A percentile compares a stretch with the other conserved stretches of the same genome.
phyloP scores from a whole-genome alignment of 768 basidiomycete genomes.

The Leccinum subgranulosum region DNA sequence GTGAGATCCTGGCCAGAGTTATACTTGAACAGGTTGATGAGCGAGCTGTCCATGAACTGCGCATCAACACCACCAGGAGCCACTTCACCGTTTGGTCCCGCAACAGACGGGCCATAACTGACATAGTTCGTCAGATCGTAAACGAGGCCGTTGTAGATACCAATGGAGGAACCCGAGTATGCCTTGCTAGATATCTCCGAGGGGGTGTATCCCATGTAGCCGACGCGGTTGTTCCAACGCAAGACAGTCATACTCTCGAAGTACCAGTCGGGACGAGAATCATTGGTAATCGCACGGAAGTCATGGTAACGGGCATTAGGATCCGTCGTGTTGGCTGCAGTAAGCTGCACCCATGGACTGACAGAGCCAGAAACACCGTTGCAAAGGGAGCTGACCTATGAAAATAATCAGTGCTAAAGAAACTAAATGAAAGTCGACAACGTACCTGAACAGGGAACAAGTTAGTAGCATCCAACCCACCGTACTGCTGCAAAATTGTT shows the following conservation, averaged over 20 bases:
- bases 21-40: slow-evolving; percentile 72
- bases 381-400: slow-evolving; percentile 86
- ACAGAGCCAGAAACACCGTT: slow-evolving; percentile 79
- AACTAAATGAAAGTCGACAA: neutral
- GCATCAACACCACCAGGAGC: slow-evolving; percentile 41
- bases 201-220: slow-evolving; percentile 83
- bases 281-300: slow-evolving; percentile 85
- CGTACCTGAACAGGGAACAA: slow-evolving; percentile 93
- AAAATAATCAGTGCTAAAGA: neutral
- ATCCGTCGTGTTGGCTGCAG: slow-evolving; percentile 74
- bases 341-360: slow-evolving; percentile 78
- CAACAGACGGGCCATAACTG: slow-evolving; percentile 57
- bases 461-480: slow-evolving; percentile 66
- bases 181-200: slow-evolving; percentile 74
- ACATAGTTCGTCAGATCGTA: slow-evolving; percentile 89
- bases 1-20: slow-evolving; percentile 80
- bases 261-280: slow-evolving; percentile 97
- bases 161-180: slow-evolving; percentile 58
- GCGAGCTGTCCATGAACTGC: slow-evolving; percentile 67
- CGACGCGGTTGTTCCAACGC: slow-evolving; percentile 86
- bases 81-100: slow-evolving; percentile 46
- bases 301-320: slow-evolving; percentile 86
- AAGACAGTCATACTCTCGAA: slow-evolving; percentile 91
- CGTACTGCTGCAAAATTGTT: slow-evolving; percentile 76
- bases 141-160: slow-evolving; percentile 81